Percentiles rank a stretch among this genome's conserved stretches.
phyloP scores from a whole-genome alignment of 2,329 filamentous ascomycete genomes.

The Nemania sp. region DNA sequence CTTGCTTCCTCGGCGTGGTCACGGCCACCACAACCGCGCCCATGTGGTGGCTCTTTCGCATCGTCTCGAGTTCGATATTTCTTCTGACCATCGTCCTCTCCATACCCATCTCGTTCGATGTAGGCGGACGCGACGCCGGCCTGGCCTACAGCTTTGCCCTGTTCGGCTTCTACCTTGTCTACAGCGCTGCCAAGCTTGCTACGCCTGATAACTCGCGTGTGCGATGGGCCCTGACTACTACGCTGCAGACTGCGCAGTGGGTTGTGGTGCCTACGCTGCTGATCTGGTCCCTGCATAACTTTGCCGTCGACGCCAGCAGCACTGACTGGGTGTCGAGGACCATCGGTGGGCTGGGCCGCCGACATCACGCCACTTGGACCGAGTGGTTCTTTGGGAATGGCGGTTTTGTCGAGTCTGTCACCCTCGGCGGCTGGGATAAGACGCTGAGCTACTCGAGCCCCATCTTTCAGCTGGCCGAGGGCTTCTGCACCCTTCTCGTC shows the following conservation, averaged over 20 bases:
- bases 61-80: slow-evolving; percentile 80
- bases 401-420: slow-evolving; percentile 77
- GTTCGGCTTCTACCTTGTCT: slow-evolving; percentile 87
- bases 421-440: slow-evolving; percentile 87
- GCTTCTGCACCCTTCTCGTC: slow-evolving; percentile 93
- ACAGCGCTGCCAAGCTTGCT: slow-evolving; percentile 76
- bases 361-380: slow-evolving; percentile 65
- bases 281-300: slow-evolving; percentile 95
- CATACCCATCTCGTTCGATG: slow-evolving; percentile 96
- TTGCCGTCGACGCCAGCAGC: slow-evolving; percentile 83
- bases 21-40: slow-evolving; percentile 48
- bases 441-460: slow-evolving; percentile 87
- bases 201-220: slow-evolving; percentile 80
- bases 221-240: slow-evolving; percentile 69
- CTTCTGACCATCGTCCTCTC: slow-evolving; percentile 91
- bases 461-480: slow-evolving; percentile 90
- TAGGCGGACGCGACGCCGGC: slow-evolving; percentile 91
- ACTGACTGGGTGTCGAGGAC: slow-evolving; percentile 82
- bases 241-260: slow-evolving; percentile 80
- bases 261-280: slow-evolving; percentile 81
- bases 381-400: slow-evolving; percentile 90
- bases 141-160: slow-evolving; percentile 90
- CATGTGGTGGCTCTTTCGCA: slow-evolving; percentile 84
- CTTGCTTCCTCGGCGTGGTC: slow-evolving; percentile 41
- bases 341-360: slow-evolving; percentile 66